These are phyloP conservation scores for Grosmannia serpens DNA, from an alignment of 2,329 filamentous ascomycete genomes.

Conservation along the genomic window DNA sequence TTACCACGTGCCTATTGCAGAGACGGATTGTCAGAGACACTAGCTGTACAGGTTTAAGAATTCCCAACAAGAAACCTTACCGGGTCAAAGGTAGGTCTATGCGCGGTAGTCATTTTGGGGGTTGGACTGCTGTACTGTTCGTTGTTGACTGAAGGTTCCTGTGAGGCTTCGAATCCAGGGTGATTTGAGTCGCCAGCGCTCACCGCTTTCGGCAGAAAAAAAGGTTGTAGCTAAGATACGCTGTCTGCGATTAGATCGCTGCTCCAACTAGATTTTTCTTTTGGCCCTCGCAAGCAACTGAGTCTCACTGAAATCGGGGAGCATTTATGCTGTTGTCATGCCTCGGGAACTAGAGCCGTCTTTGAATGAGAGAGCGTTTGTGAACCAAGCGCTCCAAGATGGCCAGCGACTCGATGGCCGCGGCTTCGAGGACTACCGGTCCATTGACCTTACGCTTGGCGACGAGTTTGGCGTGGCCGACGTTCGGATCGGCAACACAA, in stretches of 20 bases:
- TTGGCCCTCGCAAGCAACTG: not conserved
- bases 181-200: constrained; percentile 3
- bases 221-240: constrained; percentile 4
- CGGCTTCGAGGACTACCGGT: constrained; percentile 66
- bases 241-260: not conserved
- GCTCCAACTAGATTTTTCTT: not conserved
- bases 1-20: constrained; percentile 69
- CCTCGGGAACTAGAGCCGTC: constrained; percentile 88
- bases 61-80: constrained; percentile 32
- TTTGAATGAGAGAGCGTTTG: constrained; percentile 76
- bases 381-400: constrained; percentile 70
- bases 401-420: constrained; percentile 77
- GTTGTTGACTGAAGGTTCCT: not conserved
- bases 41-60: not conserved
- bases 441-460: constrained; percentile 68
- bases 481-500: constrained; percentile 80
- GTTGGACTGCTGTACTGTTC: not conserved
- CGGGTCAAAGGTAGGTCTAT: constrained; percentile 92
- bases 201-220: constrained; percentile 18
- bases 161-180: constrained; percentile 2
- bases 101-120: constrained; percentile 51
- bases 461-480: constrained; percentile 87
- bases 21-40: not conserved
- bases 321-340: constrained; percentile 42
- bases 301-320: not conserved